phyloP scores from a whole-genome alignment of 2,329 filamentous ascomycete genomes.

The Penicillium sp. region DNA sequence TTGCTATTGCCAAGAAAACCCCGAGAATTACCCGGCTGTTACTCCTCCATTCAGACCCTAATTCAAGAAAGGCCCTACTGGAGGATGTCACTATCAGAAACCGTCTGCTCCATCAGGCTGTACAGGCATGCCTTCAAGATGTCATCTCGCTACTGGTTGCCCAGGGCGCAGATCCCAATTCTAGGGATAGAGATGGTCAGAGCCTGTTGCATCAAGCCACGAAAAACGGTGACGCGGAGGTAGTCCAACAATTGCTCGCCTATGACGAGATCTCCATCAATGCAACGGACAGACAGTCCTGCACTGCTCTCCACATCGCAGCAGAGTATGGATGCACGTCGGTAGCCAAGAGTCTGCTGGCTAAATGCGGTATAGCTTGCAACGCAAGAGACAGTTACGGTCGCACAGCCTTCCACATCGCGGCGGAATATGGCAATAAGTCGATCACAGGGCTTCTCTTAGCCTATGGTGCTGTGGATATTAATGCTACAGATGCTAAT shows the following conservation, averaged over 20 bases:
- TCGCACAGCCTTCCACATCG: slow-evolving; percentile 8
- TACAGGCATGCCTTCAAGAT: slow-evolving; percentile 4
- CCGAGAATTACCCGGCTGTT: no score
- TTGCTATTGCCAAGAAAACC: no score
- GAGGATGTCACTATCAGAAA: no score
- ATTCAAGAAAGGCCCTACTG: no score
- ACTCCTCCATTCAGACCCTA: no score
- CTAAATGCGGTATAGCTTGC: background rate
- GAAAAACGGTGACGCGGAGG: background rate
- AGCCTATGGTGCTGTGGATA: slow-evolving; percentile 3
- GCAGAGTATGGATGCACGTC: background rate
- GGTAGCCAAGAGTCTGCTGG: background rate
- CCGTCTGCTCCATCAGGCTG: background rate
- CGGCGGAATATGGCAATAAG: slow-evolving; percentile 9
- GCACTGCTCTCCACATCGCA: slow-evolving; percentile 1
- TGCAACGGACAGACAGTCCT: background rate
- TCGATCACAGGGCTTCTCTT: slow-evolving; percentile 7
- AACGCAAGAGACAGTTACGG: slow-evolving; percentile 7
- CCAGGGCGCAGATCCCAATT: slow-evolving; percentile 5
- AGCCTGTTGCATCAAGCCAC: slow-evolving; percentile 7
- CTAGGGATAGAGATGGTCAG: background rate
- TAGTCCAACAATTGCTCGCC: slow-evolving; percentile 3
- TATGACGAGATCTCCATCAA: slow-evolving; percentile 2
- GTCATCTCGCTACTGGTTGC: slow-evolving; percentile 6
- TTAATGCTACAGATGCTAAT: slow-evolving; percentile 4